Evolutionary conservation across 1,284 basidiomycete genomes (phyloP), one percentile per base, ranked within the genome.

Genomic region (Lentinula novae-zelandiae): DNA sequence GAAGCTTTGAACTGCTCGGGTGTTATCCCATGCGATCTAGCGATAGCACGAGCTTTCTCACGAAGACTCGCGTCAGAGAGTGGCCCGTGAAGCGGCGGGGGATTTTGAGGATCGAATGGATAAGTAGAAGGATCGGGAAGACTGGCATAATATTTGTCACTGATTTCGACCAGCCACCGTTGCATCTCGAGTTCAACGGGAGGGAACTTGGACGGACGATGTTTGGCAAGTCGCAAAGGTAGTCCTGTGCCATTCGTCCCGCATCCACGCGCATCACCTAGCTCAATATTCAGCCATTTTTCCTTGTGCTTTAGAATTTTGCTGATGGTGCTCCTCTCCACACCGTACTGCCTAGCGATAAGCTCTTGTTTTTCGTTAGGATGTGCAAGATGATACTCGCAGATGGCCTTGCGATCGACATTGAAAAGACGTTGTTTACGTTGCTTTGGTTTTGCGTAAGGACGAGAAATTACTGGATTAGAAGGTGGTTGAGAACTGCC

Each of bases 321-420:
- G 75, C 89, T 92, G 70, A 96, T 90, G n/a, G 93, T 96, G 73
- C 91, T 94, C 55, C 94, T 86, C 71, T 96, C 94, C 59, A 95
- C 89, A 57, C 84, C 84, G 70, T 89, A 96, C 44, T 77, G 74
- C 10, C 75, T 73, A 0, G 90, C 93, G 67, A 95, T 92, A 68
- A 92, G 89, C 69, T 94, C 91, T 71, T 95, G 92, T 61, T 87
- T 81, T 20, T 82, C 79, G 62, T 82, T 81, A 0, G 88, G 88
- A 67, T 90, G 76, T 2, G 84, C 74, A 55, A 79, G 73, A 66
- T 86, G 82, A 73, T 85, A 87, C 48, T 83, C 67, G 69, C 93
- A 95, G 57, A 95, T 94, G n/a, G 79, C 76, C 69, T 87, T 88
- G 64, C 91, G 85, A 69, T 92, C 89, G 48, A 81, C 75, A 68